These are phyloP conservation scores for Neospermospora avenae DNA, from an alignment of 2,329 filamentous ascomycete genomes.

Conservation along the genomic window DNA sequence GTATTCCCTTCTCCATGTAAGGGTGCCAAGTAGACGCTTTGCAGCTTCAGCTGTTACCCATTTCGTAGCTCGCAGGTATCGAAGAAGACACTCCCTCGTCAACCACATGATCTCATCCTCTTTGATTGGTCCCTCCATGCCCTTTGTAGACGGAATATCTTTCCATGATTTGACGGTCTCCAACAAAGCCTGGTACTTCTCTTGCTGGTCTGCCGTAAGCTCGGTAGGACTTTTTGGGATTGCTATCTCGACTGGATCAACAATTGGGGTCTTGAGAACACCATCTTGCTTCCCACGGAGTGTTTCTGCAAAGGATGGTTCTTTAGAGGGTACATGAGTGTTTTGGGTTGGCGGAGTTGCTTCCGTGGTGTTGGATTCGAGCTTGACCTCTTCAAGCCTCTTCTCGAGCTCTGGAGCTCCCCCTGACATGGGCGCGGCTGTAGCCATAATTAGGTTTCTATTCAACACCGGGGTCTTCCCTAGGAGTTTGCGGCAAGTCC, in stretches of 20 bases:
- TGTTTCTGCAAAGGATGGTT: conserved; percentile 22
- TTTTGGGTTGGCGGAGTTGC: not conserved
- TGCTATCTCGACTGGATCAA: conserved; percentile 26
- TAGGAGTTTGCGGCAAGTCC: not conserved
- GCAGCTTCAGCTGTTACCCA: conserved; percentile 76
- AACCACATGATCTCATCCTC: conserved; percentile 86
- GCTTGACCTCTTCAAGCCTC: conserved; percentile 20
- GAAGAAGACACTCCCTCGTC: conserved; percentile 85
- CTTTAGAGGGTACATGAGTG: not conserved
- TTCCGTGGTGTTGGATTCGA: conserved; percentile 10
- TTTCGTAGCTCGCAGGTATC: conserved; percentile 91
- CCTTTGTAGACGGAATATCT: conserved; percentile 61
- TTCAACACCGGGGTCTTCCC: not conserved
- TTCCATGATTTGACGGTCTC: conserved; percentile 68
- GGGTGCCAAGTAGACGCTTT: conserved; percentile 74
- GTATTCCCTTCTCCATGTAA: conserved; percentile 89
- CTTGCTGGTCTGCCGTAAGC: conserved; percentile 72
- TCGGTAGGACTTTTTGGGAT: conserved; percentile 48
- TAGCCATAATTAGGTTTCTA: conserved; percentile 6
- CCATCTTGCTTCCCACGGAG: conserved; percentile 34
- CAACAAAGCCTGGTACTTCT: conserved; percentile 79
- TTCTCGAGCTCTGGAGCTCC: conserved; percentile 5
- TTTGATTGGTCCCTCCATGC: conserved; percentile 60
- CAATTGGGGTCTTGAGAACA: conserved; percentile 39
- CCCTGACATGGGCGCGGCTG: conserved; percentile 13